Evolutionary conservation across 2,329 filamentous ascomycete species (phyloP).

Genomic region (Aspergillus viridinutans): DNA sequence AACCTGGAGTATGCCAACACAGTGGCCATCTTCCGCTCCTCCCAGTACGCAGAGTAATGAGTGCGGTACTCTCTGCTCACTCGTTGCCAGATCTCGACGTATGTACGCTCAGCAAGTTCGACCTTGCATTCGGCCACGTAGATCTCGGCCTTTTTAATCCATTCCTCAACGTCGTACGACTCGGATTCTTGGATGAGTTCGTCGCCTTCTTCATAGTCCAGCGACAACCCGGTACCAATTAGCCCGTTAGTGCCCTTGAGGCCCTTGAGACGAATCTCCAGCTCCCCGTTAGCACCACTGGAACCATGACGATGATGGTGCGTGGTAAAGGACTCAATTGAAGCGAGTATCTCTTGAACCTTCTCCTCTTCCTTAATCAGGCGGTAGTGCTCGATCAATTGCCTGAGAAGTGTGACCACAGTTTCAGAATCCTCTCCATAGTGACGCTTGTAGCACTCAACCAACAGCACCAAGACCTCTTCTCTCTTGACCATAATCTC

Average conservation of each 20-base stretch:
- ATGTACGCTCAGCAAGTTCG: constrained; percentile 44
- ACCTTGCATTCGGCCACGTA: constrained; percentile 30
- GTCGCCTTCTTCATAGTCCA: not conserved
- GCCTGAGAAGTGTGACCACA: constrained; percentile 41
- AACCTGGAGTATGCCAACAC: constrained; percentile 47
- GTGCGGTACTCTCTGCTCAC: constrained; percentile 44
- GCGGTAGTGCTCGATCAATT: constrained; percentile 45
- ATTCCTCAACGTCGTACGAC: constrained; percentile 32
- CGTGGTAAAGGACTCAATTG: constrained; percentile 17
- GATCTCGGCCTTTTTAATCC: constrained; percentile 37
- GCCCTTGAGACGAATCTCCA: not conserved
- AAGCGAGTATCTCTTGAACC: constrained; percentile 32
- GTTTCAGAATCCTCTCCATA: constrained; percentile 44
- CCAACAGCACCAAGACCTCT: constrained; percentile 43
- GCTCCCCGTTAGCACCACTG: constrained; percentile 21
- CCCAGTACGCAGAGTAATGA: constrained; percentile 42
- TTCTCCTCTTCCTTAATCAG: constrained; percentile 46
- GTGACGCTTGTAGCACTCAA: constrained; percentile 46
- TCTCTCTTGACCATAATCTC: constrained; percentile 40
- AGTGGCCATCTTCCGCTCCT: constrained; percentile 46
- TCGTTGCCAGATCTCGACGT: constrained; percentile 51
- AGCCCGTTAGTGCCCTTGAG: not conserved
- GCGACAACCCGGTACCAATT: not conserved
- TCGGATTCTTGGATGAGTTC: constrained; percentile 7
- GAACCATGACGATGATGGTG: constrained; percentile 15